Evolutionary conservation across 2,329 filamentous ascomycete genomes (phyloP).

Genomic region (Arachnopeziza araneosa): DNA sequence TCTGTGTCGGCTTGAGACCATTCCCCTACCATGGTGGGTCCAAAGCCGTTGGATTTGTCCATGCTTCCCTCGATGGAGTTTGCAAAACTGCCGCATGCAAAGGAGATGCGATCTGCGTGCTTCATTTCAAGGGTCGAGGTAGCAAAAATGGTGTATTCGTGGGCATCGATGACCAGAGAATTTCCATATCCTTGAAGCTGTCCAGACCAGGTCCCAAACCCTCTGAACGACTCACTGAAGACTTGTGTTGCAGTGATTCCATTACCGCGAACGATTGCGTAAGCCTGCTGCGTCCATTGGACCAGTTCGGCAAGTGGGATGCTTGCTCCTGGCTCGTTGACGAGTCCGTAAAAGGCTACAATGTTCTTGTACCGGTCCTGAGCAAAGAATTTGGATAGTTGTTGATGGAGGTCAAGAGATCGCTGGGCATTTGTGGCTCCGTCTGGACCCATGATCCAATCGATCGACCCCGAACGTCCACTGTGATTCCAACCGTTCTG

Average conservation of each 20-base stretch:
- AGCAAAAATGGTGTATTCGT: constrained; percentile 99
- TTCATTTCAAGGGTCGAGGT: constrained; percentile 72
- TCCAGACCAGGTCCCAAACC: constrained; percentile 84
- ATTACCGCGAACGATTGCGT: constrained; percentile 67
- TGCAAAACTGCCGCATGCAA: constrained; percentile 74
- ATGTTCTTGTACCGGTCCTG: constrained; percentile 90
- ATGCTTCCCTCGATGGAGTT: constrained; percentile 19
- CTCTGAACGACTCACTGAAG: constrained; percentile 93
- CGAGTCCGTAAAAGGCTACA: constrained; percentile 85
- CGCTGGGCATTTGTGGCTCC: constrained; percentile 73
- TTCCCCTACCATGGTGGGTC: constrained; percentile 90
- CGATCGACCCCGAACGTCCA: constrained; percentile 71
- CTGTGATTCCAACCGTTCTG: constrained; percentile 99
- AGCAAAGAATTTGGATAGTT: constrained; percentile 84
- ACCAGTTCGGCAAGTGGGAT: constrained; percentile 63
- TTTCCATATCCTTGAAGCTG: constrained; percentile 65
- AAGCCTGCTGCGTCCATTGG: constrained; percentile 72
- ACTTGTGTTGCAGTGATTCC: constrained; percentile 68
- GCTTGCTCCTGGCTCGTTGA: constrained; percentile 89
- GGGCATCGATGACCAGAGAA: constrained; percentile 76
- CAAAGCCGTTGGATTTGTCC: constrained; percentile 63
- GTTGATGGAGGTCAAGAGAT: constrained; percentile 79
- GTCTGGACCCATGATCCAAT: constrained; percentile 85
- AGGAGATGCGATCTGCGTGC: constrained; percentile 77
- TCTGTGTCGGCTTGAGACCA: constrained; percentile 98